Conservation (phyloP, 2,329 filamentous ascomycete species). For the Chalaropsis ovoidea region DNA sequence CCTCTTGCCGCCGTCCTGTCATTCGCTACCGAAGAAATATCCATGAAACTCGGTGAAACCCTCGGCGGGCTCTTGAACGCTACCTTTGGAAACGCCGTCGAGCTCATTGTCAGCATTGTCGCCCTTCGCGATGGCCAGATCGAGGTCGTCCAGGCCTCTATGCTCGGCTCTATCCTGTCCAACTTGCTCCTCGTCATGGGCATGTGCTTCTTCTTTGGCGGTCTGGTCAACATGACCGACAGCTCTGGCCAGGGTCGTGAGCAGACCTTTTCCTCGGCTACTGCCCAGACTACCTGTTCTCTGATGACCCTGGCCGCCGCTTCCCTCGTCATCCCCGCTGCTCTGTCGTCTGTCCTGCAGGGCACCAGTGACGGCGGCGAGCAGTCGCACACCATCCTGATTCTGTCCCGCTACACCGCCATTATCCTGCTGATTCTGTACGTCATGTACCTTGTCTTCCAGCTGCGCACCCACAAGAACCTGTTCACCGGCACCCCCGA, state of each 20-base stretch:
- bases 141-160: slow-evolving; percentile 92
- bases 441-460: slow-evolving; percentile 66
- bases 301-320: slow-evolving; percentile 67
- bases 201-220: slow-evolving; percentile 70
- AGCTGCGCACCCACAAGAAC: slow-evolving; percentile 62
- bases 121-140: slow-evolving; percentile 78
- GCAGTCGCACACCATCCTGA: slow-evolving; percentile 49
- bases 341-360: slow-evolving; percentile 57
- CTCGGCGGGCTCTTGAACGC: slow-evolving; percentile 65
- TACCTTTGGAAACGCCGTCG: slow-evolving; percentile 70
- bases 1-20: slow-evolving; percentile 63
- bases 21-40: slow-evolving; percentile 70
- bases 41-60: slow-evolving; percentile 60
- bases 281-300: slow-evolving; percentile 66
- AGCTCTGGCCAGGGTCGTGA: slow-evolving; percentile 50
- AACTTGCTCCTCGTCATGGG: slow-evolving; percentile 82
- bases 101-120: slow-evolving; percentile 81
- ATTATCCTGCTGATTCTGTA: slow-evolving; percentile 67
- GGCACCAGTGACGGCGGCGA: slow-evolving; percentile 35
- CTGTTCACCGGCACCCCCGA: slow-evolving; percentile 53
- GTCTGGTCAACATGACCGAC: slow-evolving; percentile 51
- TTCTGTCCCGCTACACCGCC: slow-evolving; percentile 64
- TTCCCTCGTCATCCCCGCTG: slow-evolving; percentile 68
- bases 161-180: slow-evolving; percentile 91
- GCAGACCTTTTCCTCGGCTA: slow-evolving; percentile 64